phyloP scores from a whole-genome alignment of 1,139 yeast genomes.

The Yamadazyma oceani region DNA sequence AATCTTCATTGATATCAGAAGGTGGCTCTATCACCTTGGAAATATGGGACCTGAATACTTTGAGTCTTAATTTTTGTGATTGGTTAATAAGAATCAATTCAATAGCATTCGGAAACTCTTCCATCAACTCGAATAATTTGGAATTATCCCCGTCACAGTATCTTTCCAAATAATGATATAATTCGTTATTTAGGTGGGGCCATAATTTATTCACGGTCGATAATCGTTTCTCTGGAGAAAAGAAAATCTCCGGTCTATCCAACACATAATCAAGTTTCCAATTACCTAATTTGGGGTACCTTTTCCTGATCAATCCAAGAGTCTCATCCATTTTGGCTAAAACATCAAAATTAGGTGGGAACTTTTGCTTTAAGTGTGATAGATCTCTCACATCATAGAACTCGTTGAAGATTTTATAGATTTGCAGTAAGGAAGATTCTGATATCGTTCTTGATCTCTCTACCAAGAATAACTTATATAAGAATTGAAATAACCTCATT shows the following conservation, averaged over 20 bases:
- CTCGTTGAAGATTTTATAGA: constrained; percentile 26
- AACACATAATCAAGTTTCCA: constrained; percentile 8
- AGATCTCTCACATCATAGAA: constrained; percentile 26
- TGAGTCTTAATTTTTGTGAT: constrained; percentile 18
- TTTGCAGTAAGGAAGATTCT: constrained; percentile 12
- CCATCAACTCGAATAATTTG: constrained; percentile 27
- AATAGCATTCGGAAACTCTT: constrained; percentile 35
- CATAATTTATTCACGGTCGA: constrained; percentile 9
- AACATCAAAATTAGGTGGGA: constrained; percentile 2
- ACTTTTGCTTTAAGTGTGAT: constrained; percentile 10
- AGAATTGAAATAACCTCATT: constrained; percentile 21
- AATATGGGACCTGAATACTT: constrained; percentile 25
- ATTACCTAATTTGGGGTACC: constrained; percentile 7
- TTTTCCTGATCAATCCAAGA: constrained; percentile 1
- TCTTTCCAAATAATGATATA: constrained; percentile 14
- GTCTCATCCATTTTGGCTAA: constrained; percentile 5
- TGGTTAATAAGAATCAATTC: constrained; percentile 27
- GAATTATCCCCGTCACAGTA: constrained; percentile 18
- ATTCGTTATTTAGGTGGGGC: constrained; percentile 2
- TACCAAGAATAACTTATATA: constrained; percentile 24
- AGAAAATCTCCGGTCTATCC: constrained; percentile 14
- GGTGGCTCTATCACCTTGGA: constrained; percentile 23
- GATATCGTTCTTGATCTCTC: constrained; percentile 8
- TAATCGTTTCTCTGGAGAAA: constrained; percentile 13
- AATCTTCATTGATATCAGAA: constrained; percentile 15